Conservation (phyloP, 345 rosid species). For the Linum usitatissimum region DNA sequence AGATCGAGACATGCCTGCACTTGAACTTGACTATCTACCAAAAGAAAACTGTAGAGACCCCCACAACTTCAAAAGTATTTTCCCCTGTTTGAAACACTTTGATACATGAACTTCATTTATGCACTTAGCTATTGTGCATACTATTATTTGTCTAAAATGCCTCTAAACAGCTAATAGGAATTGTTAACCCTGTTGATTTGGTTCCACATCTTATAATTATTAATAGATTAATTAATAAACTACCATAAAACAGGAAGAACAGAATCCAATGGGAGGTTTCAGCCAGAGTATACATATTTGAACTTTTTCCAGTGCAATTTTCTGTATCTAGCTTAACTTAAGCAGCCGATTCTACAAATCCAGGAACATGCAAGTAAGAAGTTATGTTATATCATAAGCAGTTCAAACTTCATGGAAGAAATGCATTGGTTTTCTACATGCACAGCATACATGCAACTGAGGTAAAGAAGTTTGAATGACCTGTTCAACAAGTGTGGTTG, state of each 20-base stretch:
- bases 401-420: not conserved
- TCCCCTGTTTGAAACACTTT: not conserved
- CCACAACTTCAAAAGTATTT: not conserved
- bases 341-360: not conserved
- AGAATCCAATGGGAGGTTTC: not conserved
- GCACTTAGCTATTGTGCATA: not conserved
- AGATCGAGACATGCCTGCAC: not conserved
- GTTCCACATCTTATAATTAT: not conserved
- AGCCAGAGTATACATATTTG: not conserved
- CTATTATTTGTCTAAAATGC: not conserved
- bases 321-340: too few relatives aligned
- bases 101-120: too few relatives aligned
- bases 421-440: not conserved
- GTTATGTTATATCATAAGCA: too few relatives aligned
- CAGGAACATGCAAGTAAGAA: not conserved
- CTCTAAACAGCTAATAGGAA: not conserved
- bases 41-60: not conserved
- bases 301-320: not conserved
- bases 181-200: not conserved
- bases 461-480: slow-evolving; percentile 21
- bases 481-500: slow-evolving; percentile 59
- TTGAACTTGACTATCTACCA: not conserved
- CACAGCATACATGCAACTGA: not conserved
- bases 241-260: not conserved
- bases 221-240: not conserved